phyloP scores from a whole-genome alignment of 192 early-diverging fungal genomes.

The Coemansia sp. region DNA sequence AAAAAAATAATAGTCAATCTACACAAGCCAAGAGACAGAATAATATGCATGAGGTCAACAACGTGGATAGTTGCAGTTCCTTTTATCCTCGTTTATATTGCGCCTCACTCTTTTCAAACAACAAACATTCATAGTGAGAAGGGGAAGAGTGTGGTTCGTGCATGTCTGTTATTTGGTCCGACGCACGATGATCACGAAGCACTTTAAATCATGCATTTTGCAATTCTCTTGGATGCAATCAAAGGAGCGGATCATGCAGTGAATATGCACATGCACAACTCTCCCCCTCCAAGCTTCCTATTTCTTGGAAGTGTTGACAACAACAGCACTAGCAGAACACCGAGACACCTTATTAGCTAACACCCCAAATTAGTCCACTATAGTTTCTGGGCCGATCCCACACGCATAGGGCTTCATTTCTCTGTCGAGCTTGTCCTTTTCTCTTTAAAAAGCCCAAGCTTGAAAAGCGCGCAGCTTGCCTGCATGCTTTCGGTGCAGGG shows the following conservation, averaged over 20 bases:
- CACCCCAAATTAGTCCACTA: background rate
- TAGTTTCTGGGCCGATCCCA: background rate
- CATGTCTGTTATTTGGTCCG: background rate
- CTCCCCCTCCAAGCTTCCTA: background rate
- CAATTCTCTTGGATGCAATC: background rate
- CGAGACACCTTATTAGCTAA: too few species aligned
- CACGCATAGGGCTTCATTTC: too few species aligned
- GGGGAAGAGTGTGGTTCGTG: background rate
- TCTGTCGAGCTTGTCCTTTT: too few species aligned
- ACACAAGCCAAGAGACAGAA: background rate
- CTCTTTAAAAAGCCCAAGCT: too few species aligned
- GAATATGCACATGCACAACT: background rate
- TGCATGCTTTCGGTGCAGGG: too few species aligned
- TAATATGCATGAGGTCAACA: constrained; percentile 1
- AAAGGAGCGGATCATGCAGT: background rate
- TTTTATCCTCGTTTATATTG: background rate
- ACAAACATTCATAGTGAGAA: background rate
- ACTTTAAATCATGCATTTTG: background rate
- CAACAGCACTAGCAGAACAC: background rate
- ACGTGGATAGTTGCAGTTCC: background rate
- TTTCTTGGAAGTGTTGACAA: background rate
- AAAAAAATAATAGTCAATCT: background rate
- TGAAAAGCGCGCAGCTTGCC: too few species aligned
- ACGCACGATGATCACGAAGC: constrained; percentile 7
- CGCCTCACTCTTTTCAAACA: constrained; percentile 4